Base-by-base conservation (phyloP, 1,284 basidiomycete species). In the Microbotryomycetes sp. region DNA sequence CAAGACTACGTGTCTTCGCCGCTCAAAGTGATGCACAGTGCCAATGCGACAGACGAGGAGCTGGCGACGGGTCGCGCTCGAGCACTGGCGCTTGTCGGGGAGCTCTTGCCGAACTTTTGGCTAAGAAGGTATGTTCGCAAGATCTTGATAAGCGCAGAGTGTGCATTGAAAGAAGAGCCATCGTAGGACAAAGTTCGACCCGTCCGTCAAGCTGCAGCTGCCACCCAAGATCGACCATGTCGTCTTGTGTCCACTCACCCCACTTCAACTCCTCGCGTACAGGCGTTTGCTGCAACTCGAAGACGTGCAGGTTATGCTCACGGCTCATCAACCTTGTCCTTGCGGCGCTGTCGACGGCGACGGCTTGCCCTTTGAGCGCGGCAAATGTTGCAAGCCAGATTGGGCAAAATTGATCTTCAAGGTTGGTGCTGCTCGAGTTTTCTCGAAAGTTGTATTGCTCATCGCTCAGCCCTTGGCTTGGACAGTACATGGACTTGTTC, bases 241-340 rank as follows among this genome's bases (percentile, higher is more conserved):
- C n/a, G 88, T 91, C 5, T 91, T 92, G 71, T 93, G 90, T 72
- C 89, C 89, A 18, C 76, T 93, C 51, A 86, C 87, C 0, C 61
- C 76, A 0, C 79, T 76, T 41, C 90, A 92, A 73, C 80, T 83
- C 23, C 47, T 31, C 71, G 85, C 84, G 0, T 92, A 93, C 75
- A 85, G 82, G 66, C 79, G 81, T 3, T 80, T 92, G 23, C 75
- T 91, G 23, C 74, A 75, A 11, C 82, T 81, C 68, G 77, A 79
- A 1, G 78, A 81, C 13, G 81, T 91, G 11, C 82, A 85, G 66
- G 82, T 85, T 57, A 78, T 91, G 62, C 74, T 87, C 31, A 78
- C 77, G 27, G 83, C 85, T 71, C 82, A 88, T 60, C 81, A 85
- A n/a, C 75, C 73, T 0, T 93, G 91, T 65, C 76, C 82, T 4